Base-by-base conservation (phyloP, 1,284 basidiomycete species). In the Ustilago esculenta region DNA sequence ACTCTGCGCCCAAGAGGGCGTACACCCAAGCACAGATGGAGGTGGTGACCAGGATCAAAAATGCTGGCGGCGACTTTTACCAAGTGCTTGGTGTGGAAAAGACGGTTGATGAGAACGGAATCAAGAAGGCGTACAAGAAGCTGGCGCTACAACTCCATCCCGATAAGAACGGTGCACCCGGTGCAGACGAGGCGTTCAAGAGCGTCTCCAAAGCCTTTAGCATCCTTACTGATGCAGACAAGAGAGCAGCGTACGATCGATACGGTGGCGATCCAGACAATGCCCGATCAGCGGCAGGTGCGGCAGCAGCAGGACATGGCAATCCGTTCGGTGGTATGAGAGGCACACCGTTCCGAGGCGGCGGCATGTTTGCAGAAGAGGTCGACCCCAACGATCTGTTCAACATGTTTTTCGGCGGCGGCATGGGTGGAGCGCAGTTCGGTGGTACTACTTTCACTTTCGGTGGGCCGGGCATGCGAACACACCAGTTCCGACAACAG, bases 141-240 rank as follows among this genome's bases (percentile, higher is more conserved):
- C 87, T 98, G 54, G 95, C 95, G 33, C 85, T 98, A 57, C 90
- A 91, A 44, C 83, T 98, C 67, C 95, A 98, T 85, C 95, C 95
- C 0, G 95, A 98, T 83, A 98, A 98, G 85, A 97, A 97, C 79
- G 91, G 92, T 15, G 96, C 96, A 17, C 95, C 96, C 12, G 93
- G 94, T 17, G 95, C 96, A 14, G 96, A 98, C 71, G 96, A 99
- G 82, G 96, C 96, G 2, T 99, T 99, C 86, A 99, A 99, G 85
- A 86, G 92, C 88, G 94, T 99, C 12, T 97, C 94, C 1, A 98
- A 98, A 84, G 94, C 94, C 6, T 98, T 97, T 83, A 93, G 94
- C 81, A 89, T 97, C 5, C 85, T 97, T 17, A 96, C 92, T 76
- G 95, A 98, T 83, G 84, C 90, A 36, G 90, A 96, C 84, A 94